phyloP scores from a whole-genome alignment of 2,329 filamentous ascomycete genomes.

The Pseudogymnoascus sp. region DNA sequence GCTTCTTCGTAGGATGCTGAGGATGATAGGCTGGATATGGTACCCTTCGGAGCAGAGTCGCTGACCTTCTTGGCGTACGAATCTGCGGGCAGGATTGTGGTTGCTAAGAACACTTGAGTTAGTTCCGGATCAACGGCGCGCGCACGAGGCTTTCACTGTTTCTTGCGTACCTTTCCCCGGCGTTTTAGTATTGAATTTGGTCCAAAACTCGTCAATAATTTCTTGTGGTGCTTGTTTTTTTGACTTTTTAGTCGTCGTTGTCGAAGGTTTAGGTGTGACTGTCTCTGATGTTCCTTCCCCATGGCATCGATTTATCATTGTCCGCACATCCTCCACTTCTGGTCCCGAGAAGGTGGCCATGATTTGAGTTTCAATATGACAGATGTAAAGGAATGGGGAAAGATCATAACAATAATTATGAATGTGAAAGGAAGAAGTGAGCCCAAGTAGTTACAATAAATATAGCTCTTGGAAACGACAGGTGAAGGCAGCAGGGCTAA shows the following conservation, averaged over 20 bases:
- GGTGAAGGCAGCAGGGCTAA: neutral
- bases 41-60: constrained; percentile 45
- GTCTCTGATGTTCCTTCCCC: neutral
- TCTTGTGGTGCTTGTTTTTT: constrained; percentile 57
- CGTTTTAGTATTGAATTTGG: constrained; percentile 58
- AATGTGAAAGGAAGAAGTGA: neutral
- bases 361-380: neutral
- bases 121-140: neutral
- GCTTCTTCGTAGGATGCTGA: constrained; percentile 66
- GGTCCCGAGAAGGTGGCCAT: neutral
- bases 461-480: neutral
- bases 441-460: neutral
- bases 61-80: constrained; percentile 53
- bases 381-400: neutral
- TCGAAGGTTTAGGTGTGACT: neutral
- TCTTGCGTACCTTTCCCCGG: constrained; percentile 54
- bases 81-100: constrained; percentile 61
- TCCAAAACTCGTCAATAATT: constrained; percentile 65
- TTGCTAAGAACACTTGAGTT: constrained; percentile 36
- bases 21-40: constrained; percentile 46
- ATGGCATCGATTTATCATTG: neutral
- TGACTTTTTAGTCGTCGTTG: constrained; percentile 21
- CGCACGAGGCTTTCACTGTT: neutral
- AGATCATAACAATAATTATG: neutral
- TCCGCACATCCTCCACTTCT: neutral